phyloP scores from a whole-genome alignment of 2,329 filamentous ascomycete species.

The Trichophyton rubrum region DNA sequence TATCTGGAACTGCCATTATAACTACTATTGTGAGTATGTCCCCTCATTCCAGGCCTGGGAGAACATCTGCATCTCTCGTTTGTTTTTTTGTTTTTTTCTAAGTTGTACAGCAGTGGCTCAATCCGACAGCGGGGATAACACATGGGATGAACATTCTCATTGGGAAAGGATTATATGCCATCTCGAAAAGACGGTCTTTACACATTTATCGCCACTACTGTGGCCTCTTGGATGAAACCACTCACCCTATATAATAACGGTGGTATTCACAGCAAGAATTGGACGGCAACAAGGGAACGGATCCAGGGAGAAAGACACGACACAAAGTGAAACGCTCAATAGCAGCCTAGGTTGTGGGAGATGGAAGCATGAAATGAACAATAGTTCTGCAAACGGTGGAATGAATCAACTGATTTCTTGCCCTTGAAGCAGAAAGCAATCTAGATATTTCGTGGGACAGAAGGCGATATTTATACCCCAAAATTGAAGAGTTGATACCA shows the following conservation, averaged over 20 bases:
- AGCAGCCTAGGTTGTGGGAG: not conserved
- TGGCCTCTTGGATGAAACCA: not conserved
- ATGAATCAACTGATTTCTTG: not conserved
- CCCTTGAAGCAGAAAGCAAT: not conserved
- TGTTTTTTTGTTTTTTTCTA: not conserved
- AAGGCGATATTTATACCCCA: not conserved
- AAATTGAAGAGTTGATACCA: not conserved
- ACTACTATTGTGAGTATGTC: slow-evolving; percentile 12
- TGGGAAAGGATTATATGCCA: not conserved
- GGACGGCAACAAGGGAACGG: not conserved
- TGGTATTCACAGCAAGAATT: not conserved
- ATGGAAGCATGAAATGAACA: not conserved
- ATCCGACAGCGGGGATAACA: not conserved
- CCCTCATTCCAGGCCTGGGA: slow-evolving; percentile 1
- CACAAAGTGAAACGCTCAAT: not conserved
- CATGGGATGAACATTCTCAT: not conserved
- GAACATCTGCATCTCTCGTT: not conserved
- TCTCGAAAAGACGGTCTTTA: not conserved
- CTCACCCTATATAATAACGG: slow-evolving; percentile 1
- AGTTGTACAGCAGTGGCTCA: not conserved
- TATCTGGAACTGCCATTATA: slow-evolving; percentile 16
- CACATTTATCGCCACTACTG: not conserved
- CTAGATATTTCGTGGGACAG: not conserved
- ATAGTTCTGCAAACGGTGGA: not conserved
- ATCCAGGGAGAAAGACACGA: not conserved